Conservation (phyloP, 768 basidiomycete species). For the Dictyophora rubrovolvata region DNA sequence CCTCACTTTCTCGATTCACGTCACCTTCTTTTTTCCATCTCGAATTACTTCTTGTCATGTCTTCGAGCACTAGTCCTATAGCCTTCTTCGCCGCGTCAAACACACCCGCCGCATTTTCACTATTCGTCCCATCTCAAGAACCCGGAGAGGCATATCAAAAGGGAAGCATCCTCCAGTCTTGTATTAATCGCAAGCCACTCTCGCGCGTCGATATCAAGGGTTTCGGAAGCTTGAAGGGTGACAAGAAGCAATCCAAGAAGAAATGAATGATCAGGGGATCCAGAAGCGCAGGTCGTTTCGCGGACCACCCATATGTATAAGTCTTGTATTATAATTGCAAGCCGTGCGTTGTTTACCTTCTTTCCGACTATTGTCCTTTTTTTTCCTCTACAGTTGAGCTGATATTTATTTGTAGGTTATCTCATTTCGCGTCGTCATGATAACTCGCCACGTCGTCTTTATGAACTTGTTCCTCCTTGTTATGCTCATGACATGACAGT, state of each 20-base stretch:
- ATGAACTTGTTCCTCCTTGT: neutral
- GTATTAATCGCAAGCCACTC: neutral
- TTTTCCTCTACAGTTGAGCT: neutral
- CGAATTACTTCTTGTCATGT: neutral
- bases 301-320: neutral
- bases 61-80: neutral
- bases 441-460: neutral
- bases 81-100: neutral
- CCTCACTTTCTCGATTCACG: too few species aligned
- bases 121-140: constrained; percentile 2
- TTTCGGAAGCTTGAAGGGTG: neutral
- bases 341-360: neutral
- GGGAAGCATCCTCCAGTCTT: neutral
- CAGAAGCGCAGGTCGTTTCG: neutral
- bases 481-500: neutral
- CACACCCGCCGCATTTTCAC: neutral
- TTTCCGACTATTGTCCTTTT: too few species aligned
- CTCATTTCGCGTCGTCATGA: neutral
- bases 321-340: neutral
- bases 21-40: neutral
- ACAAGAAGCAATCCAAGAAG: neutral
- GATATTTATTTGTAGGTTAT: too few species aligned
- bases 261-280: neutral
- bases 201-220: neutral
- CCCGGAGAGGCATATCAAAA: constrained; percentile 4